Base-by-base conservation (phyloP, 2,329 filamentous ascomycete genomes). In the Pestalotiopsis sp. region DNA sequence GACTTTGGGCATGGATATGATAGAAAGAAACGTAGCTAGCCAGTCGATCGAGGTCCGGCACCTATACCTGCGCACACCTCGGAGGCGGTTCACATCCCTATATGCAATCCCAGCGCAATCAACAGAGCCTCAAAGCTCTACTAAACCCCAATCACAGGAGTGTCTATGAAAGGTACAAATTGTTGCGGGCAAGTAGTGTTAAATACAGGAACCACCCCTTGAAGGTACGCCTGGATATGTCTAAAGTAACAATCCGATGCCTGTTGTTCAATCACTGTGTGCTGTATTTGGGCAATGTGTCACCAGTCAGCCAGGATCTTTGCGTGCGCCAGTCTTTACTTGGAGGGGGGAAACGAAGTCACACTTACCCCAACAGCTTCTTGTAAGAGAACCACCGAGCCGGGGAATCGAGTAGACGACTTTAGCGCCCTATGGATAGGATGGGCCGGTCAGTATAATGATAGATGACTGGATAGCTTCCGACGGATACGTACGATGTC, bases 211-310 rank as follows among this genome's bases (percentile, higher is more conserved):
- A 80, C 70, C 64, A 66, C 70, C 66, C 79, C 80, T 71, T 75
- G 72, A 65, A 80, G 64, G 70, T 81, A 82, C 69, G 75, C 77
- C 72, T 80, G 80, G 69, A 82, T 70, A 72, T 81, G 72, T 68
- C 31, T 73, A 73, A 79, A 77, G 71, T 81, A 81, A 70, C 79
- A 81, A 60, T 70, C 63, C 49, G 79, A 81, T 0, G 45, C 78
- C 6, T 75, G 71, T 61, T 79, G 77, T 20, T 67, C 20, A 9
- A 73, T 36, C 20, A 79, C 73, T 20, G 72, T 73, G 68, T 79
- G 78, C 77, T 80, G 64, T 11, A 73, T 73, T 67, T 31, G 60
- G 64, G 23, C 14, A 68, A 67, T 27, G 6, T 25, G 7, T 23
- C 23, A 68, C 9, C 2, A 67, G 72, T 73, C 20, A 77, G 73